phyloP scores from a whole-genome alignment of 2,329 filamentous ascomycete genomes.

The Pseudogymnoascus destructans region DNA sequence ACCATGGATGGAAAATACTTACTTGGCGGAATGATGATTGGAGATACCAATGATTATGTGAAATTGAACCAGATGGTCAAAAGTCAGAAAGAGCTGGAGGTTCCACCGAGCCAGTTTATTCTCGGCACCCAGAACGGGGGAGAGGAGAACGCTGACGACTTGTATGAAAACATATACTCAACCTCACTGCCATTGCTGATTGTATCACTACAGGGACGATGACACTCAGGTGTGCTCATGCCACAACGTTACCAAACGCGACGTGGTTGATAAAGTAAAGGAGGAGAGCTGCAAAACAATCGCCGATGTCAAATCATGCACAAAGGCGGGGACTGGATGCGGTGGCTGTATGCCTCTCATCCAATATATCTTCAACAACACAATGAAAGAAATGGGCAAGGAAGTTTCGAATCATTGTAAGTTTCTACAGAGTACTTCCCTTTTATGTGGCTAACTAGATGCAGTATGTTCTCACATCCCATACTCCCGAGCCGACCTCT shows the following conservation, averaged over 20 bases:
- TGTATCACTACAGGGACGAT: slow-evolving; percentile 35
- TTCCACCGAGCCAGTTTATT: slow-evolving; percentile 71
- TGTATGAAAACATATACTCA: slow-evolving; percentile 17
- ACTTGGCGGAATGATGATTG: slow-evolving; percentile 95
- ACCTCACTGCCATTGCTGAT: neutral
- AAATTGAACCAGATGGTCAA: slow-evolving; percentile 82
- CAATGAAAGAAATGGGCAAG: slow-evolving; percentile 73
- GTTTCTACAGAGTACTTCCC: slow-evolving; percentile 21
- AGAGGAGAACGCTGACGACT: slow-evolving; percentile 60
- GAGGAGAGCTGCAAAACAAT: slow-evolving; percentile 70
- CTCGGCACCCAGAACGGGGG: slow-evolving; percentile 62
- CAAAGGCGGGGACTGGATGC: slow-evolving; percentile 82
- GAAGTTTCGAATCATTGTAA: slow-evolving; percentile 66
- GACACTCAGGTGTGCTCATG: slow-evolving; percentile 87
- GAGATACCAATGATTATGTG: slow-evolving; percentile 80
- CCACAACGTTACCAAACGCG: slow-evolving; percentile 82
- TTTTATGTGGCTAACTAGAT: neutral
- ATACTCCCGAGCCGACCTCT: slow-evolving; percentile 76
- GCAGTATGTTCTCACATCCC: slow-evolving; percentile 66
- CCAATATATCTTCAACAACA: slow-evolving; percentile 78
- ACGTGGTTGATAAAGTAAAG: slow-evolving; percentile 59
- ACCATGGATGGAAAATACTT: slow-evolving; percentile 81
- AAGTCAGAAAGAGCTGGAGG: slow-evolving; percentile 63
- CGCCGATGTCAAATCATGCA: slow-evolving; percentile 74
- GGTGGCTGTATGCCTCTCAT: slow-evolving; percentile 84